Percentiles rank a stretch among this genome's conserved stretches.
Conservation (phyloP, 2,329 filamentous ascomycete species). For the Pseudocercospora macadamiae region DNA sequence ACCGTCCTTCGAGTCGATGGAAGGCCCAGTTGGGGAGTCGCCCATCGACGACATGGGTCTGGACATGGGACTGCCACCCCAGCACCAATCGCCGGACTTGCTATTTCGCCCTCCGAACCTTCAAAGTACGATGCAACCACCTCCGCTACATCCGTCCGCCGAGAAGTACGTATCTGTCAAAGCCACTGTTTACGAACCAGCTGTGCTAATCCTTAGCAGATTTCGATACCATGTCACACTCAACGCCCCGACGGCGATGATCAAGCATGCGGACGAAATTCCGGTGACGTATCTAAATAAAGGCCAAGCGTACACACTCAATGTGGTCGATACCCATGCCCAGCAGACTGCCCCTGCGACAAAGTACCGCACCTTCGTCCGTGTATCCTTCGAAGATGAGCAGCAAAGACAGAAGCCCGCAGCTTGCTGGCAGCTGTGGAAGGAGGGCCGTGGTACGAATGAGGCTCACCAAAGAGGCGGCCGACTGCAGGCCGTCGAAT, state of each 20-base stretch:
- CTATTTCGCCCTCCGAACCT: slow-evolving; percentile 57
- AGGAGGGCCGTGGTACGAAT: slow-evolving; percentile 92
- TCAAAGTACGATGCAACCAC: slow-evolving; percentile 51
- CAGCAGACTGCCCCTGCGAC: slow-evolving; percentile 58
- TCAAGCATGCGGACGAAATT: slow-evolving; percentile 85
- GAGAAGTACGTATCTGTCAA: slow-evolving; percentile 50
- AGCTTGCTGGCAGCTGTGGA: slow-evolving; percentile 89
- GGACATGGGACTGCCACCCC: slow-evolving; percentile 62
- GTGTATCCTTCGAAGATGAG: slow-evolving; percentile 97
- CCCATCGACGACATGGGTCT: slow-evolving; percentile 61
- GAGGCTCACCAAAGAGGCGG: slow-evolving; percentile 93
- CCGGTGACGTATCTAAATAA: slow-evolving; percentile 99
- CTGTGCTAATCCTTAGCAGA: slow-evolving; percentile 40
- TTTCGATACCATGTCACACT: slow-evolving; percentile 90
- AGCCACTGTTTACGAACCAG: slow-evolving; percentile 21
- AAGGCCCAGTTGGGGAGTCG: slow-evolving; percentile 66
- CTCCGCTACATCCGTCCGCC: slow-evolving; percentile 42
- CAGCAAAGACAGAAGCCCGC: slow-evolving; percentile 83
- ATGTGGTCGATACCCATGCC: slow-evolving; percentile 76
- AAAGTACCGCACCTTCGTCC: slow-evolving; percentile 85
- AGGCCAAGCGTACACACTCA: slow-evolving; percentile 88
- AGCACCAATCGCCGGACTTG: slow-evolving; percentile 63
- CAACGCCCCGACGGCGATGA: slow-evolving; percentile 95
- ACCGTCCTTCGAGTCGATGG: slow-evolving; percentile 75
- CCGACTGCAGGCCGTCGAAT: slow-evolving; percentile 92